Conservation (phyloP, 805 yeast genomes). For the Zygosaccharomyces bailii region DNA sequence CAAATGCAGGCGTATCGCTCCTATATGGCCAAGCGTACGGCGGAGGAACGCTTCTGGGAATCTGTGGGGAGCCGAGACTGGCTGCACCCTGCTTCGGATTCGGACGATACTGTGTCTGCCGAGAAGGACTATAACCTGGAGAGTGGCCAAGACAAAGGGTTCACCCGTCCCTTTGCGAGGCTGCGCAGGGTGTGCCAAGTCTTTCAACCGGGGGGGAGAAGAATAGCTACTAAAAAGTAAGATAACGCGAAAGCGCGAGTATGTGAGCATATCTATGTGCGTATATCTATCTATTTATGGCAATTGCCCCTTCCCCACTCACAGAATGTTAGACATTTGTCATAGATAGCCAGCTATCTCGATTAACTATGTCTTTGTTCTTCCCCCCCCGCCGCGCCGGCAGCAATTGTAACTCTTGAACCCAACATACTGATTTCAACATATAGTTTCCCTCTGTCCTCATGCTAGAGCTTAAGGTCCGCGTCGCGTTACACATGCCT, state of each 20-base stretch:
- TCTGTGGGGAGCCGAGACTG: neutral
- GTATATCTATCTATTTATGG: neutral
- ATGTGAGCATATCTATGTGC: neutral
- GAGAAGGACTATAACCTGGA: conserved; percentile 2
- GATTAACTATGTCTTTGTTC: too few species aligned
- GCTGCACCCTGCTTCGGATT: neutral
- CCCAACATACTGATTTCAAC: neutral
- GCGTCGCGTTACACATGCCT: conserved; percentile 8
- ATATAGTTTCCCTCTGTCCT: neutral
- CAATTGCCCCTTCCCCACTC: neutral
- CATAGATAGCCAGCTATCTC: neutral
- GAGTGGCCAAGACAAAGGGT: neutral
- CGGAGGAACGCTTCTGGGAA: conserved; percentile 1
- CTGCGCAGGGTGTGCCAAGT: conserved; percentile 2
- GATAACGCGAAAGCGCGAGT: neutral
- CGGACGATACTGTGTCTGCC: conserved; percentile 1
- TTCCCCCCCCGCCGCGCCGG: neutral
- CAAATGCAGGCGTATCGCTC: conserved; percentile 4
- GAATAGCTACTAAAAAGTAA: neutral
- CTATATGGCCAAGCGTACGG: conserved; percentile 4
- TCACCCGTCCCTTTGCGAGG: neutral
- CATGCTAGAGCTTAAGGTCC: neutral
- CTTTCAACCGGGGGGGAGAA: neutral
- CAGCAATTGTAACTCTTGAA: neutral
- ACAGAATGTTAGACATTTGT: neutral